Evolutionary conservation across 2,329 filamentous ascomycete genomes (phyloP).

Genomic region (Aspergillus fumigatiaffinis): DNA sequence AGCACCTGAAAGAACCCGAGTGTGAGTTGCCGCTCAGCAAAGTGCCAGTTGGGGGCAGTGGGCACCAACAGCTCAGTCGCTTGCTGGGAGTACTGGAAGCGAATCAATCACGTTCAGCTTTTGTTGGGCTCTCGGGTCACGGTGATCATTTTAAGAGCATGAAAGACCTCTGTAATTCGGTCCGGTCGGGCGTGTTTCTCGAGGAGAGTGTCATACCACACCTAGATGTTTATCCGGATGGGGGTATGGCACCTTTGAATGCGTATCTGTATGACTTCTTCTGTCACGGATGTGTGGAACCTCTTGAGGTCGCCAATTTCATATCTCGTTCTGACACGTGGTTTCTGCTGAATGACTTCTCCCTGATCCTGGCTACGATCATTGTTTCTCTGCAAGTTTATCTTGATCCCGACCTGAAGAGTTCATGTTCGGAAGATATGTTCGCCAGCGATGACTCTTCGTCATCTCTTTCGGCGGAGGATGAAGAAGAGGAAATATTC

Average conservation of each 20-base stretch:
- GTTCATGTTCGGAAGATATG: background rate
- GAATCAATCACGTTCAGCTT: slow-evolving; percentile 57
- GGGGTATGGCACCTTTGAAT: slow-evolving; percentile 43
- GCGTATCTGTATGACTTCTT: slow-evolving; percentile 66
- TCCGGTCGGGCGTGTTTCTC: slow-evolving; percentile 66
- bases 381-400: slow-evolving; percentile 30
- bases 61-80: slow-evolving; percentile 23
- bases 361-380: slow-evolving; percentile 44
- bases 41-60: slow-evolving; percentile 38
- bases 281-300: slow-evolving; percentile 63
- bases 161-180: slow-evolving; percentile 62
- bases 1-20: slow-evolving; percentile 57
- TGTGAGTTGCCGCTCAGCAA: slow-evolving; percentile 57
- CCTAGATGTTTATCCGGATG: slow-evolving; percentile 58
- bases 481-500: slow-evolving; percentile 4
- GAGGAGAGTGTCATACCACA: slow-evolving; percentile 71
- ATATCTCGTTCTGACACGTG: slow-evolving; percentile 66
- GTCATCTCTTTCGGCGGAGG: background rate
- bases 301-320: slow-evolving; percentile 61
- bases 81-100: background rate
- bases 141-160: slow-evolving; percentile 62
- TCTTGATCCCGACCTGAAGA: slow-evolving; percentile 19
- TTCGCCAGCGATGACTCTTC: background rate
- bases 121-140: slow-evolving; percentile 67
- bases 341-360: slow-evolving; percentile 68